A percentile compares a stretch with the other conserved stretches of the same genome.
phyloP scores from a whole-genome alignment of 495 filamentous ascomycete genomes.

The Trichoderma erinaceum region DNA sequence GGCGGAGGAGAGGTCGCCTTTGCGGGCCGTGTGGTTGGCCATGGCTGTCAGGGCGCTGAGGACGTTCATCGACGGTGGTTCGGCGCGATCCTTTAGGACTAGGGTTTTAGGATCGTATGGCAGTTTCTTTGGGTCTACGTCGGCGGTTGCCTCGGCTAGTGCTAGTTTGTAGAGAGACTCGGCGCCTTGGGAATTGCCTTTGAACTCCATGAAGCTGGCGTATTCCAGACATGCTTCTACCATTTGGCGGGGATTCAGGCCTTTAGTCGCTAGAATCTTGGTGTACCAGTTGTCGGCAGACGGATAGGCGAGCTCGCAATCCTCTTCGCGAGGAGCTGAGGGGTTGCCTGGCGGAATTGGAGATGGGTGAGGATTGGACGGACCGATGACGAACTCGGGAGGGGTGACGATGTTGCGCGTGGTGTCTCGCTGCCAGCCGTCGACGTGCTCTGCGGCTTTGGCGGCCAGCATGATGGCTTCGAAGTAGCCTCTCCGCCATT shows the following conservation, averaged over 20 bases:
- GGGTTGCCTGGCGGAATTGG: slow-evolving; percentile 56
- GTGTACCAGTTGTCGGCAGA: slow-evolving; percentile 65
- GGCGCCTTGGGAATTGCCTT: slow-evolving; percentile 54
- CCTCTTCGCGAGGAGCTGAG: slow-evolving; percentile 59
- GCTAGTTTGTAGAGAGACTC: slow-evolving; percentile 66
- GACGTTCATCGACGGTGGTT: slow-evolving; percentile 60
- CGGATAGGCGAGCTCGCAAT: slow-evolving; percentile 60
- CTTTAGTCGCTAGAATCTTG: slow-evolving; percentile 67
- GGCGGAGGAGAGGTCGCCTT: slow-evolving; percentile 54
- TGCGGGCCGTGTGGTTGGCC: slow-evolving; percentile 67
- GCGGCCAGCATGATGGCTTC: slow-evolving; percentile 70
- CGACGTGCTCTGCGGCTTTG: slow-evolving; percentile 69
- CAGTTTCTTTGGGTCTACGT: slow-evolving; percentile 30
- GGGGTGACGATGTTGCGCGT: slow-evolving; percentile 61
- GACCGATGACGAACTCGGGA: slow-evolving; percentile 63
- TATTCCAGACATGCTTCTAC: slow-evolving; percentile 74
- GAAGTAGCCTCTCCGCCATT: slow-evolving; percentile 80
- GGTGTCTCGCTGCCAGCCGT: slow-evolving; percentile 66
- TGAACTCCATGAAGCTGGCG: slow-evolving; percentile 76
- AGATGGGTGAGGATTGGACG: slow-evolving; percentile 73
- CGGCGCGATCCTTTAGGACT: slow-evolving; percentile 48
- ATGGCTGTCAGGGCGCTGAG: slow-evolving; percentile 68
- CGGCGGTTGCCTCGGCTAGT: slow-evolving; percentile 57
- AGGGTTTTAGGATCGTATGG: slow-evolving; percentile 56
- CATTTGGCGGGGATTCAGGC: slow-evolving; percentile 66